A percentile compares a stretch with the other conserved stretches of the same genome.
These are phyloP conservation scores for Rhodotorula sp. DNA, from an alignment of 1,284 basidiomycete species.

Conservation along the genomic window DNA sequence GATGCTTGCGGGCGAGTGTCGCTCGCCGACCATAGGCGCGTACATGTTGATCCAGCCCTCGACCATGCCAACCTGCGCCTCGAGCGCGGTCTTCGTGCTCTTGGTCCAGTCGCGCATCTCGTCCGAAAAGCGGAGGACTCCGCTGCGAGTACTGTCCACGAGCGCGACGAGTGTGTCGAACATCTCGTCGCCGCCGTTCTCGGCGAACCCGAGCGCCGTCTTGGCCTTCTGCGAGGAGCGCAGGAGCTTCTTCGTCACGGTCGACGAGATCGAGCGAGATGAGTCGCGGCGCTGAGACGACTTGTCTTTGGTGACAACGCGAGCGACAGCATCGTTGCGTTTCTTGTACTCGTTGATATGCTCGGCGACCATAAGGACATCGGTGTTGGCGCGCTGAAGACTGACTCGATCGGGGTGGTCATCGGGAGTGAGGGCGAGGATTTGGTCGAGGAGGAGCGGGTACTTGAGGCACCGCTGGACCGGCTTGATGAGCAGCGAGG, in stretches of 20 bases:
- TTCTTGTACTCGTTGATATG: constrained; percentile 52
- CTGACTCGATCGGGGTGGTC: constrained; percentile 45
- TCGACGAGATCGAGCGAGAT: constrained; percentile 24
- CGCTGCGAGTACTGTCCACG: constrained; percentile 31
- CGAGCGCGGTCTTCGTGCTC: constrained; percentile 32
- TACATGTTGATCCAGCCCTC: constrained; percentile 40
- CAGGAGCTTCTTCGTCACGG: constrained; percentile 41
- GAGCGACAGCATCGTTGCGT: constrained; percentile 48
- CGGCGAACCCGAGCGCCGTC: constrained; percentile 19
- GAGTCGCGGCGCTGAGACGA: constrained; percentile 19
- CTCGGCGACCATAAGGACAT: constrained; percentile 50
- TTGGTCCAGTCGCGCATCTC: constrained; percentile 41
- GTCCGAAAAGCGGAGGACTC: constrained; percentile 35
- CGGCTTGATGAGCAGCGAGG: constrained; percentile 51
- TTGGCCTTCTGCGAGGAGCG: constrained; percentile 42
- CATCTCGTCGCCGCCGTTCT: constrained; percentile 32
- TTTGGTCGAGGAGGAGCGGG: constrained; percentile 50
- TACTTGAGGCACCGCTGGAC: constrained; percentile 51
- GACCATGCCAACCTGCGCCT: constrained; percentile 35
- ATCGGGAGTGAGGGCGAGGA: constrained; percentile 46
- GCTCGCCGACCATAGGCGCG: constrained; percentile 29
- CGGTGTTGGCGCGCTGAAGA: constrained; percentile 45
- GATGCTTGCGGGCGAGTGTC: neutral
- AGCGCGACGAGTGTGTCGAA: constrained; percentile 39
- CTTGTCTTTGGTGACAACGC: constrained; percentile 40